Evolutionary conservation across 306 rosid genomes (phyloP).

Genomic region (Cicer arietinum): DNA sequence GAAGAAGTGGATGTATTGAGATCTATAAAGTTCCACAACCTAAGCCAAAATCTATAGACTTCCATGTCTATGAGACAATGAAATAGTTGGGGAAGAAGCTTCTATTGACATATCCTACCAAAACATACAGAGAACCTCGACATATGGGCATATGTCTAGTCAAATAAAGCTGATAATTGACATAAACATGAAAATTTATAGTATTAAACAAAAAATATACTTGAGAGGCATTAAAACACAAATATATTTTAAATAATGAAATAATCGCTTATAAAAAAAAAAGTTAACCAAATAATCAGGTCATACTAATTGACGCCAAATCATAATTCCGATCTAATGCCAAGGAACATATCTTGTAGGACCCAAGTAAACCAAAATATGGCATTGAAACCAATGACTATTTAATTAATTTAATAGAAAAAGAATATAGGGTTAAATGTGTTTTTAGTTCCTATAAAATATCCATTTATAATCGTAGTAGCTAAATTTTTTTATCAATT

Average conservation of each 20-base stretch:
- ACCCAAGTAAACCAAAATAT: constrained; percentile 13
- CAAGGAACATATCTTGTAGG: constrained; percentile 24
- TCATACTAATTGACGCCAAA: constrained; percentile 6
- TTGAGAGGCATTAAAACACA: constrained; percentile 17
- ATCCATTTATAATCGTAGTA: no score
- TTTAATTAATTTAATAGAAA: neutral
- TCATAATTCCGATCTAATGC: constrained; percentile 26
- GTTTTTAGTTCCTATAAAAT: no score
- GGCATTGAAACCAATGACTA: neutral
- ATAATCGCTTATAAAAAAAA: neutral
- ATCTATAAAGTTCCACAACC: constrained; percentile 28
- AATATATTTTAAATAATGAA: constrained; percentile 20
- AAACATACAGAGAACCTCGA: constrained; percentile 7
- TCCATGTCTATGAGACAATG: neutral
- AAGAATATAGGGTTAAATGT: neutral
- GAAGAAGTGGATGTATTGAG: constrained; percentile 24
- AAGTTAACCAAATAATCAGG: no score
- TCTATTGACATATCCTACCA: constrained; percentile 35
- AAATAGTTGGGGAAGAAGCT: constrained; percentile 19
- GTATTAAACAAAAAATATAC: constrained; percentile 11
- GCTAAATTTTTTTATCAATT: no score
- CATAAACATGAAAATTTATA: constrained; percentile 16
- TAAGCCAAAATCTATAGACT: constrained; percentile 36
- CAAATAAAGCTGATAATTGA: constrained; percentile 23
- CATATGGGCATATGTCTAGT: neutral